These are phyloP conservation scores for Capsicum rhomboideum DNA, from an alignment of 257 asterid species.

Conservation along the genomic window DNA sequence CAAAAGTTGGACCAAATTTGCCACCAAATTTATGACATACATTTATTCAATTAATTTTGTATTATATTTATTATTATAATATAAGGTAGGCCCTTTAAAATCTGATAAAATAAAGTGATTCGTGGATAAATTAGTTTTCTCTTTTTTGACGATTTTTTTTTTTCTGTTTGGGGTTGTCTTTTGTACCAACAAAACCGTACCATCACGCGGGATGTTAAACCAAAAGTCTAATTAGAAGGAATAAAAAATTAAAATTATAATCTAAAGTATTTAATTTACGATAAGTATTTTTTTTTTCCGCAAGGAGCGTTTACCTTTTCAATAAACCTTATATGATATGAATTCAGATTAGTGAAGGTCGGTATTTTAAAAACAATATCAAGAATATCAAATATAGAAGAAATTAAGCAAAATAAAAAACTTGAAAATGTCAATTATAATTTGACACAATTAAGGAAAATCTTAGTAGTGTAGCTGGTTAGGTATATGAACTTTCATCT, in stretches of 20 bases:
- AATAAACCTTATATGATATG: too few relatives aligned
- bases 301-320: too few relatives aligned
- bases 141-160: background rate
- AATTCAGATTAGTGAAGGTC: too few relatives aligned
- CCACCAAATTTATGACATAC: background rate
- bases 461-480: too few relatives aligned
- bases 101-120: background rate
- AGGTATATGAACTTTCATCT: too few relatives aligned
- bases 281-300: too few relatives aligned
- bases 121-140: background rate
- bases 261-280: too few relatives aligned
- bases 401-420: background rate
- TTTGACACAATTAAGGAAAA: too few relatives aligned
- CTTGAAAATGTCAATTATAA: background rate
- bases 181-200: constrained; percentile 7
- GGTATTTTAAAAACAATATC: too few relatives aligned
- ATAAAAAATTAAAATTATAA: too few relatives aligned
- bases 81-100: background rate
- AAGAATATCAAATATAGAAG: too few relatives aligned
- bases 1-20: background rate
- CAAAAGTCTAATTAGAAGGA: background rate
- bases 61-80: background rate
- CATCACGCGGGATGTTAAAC: constrained; percentile 7
- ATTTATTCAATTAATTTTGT: background rate
- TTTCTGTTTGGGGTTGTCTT: constrained; percentile 6